phyloP scores from a whole-genome alignment of 345 rosid species.

The Salix exigua region DNA sequence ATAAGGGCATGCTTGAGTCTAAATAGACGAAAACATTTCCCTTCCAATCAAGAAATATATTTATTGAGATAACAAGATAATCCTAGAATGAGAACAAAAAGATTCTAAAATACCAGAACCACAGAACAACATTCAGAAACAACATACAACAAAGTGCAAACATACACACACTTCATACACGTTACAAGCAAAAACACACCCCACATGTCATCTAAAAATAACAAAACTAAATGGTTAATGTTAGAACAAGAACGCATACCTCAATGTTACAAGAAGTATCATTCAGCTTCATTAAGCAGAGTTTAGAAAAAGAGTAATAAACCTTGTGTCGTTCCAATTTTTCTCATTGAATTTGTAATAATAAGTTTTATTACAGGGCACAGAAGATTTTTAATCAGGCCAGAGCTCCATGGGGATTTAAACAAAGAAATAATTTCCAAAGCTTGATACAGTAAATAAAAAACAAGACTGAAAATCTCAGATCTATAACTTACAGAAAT shows the following conservation, averaged over 20 bases:
- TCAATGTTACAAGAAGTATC: slow-evolving; percentile 14
- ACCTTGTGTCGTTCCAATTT: too few species aligned
- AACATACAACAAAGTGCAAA: background rate
- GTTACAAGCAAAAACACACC: background rate
- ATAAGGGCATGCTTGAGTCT: background rate
- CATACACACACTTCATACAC: background rate
- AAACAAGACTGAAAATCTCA: background rate
- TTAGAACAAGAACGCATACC: slow-evolving; percentile 27
- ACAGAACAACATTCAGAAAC: too few species aligned
- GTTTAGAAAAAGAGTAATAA: too few species aligned
- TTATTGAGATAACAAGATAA: background rate
- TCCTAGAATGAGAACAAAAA: too few species aligned
- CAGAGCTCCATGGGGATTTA: too few species aligned
- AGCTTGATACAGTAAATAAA: too few species aligned
- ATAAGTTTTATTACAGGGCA: too few species aligned
- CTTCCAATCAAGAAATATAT: background rate
- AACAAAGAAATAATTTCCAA: too few species aligned
- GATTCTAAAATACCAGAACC: too few species aligned
- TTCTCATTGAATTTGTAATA: too few species aligned
- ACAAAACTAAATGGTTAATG: background rate
- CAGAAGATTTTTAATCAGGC: too few species aligned
- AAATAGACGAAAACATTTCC: background rate
- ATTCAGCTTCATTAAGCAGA: too few species aligned
- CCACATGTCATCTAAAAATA: background rate
- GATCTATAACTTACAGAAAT: slow-evolving; percentile 57